Evolutionary conservation across 2,329 filamentous ascomycete species (phyloP), one percentile per base, ranked within the genome.

Genomic region (Neonectria magnoliae): DNA sequence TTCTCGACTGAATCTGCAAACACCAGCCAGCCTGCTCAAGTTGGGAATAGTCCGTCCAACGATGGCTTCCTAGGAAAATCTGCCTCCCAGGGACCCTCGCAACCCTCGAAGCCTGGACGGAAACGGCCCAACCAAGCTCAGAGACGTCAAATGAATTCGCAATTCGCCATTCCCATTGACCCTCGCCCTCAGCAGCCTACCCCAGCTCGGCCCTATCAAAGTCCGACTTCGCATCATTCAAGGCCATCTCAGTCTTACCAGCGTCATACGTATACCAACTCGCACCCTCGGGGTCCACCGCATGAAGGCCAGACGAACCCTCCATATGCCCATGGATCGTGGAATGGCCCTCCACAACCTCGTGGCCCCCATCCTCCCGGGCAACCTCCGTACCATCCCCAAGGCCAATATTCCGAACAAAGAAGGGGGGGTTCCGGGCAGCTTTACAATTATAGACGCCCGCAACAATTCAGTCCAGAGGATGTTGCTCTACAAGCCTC

Each of bases 51-150:
- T 13, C 33, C 50, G 13, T 50, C 22, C 13, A 52, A 56, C 22
- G 38, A 31, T 27, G 41, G 18, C n/a, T 16, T 44, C 48, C 27
- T n/a, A 16, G 20, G n/a, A 18, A 62, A 59, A 22, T 18, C 33
- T 51, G 27, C 55, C 48, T 44, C 63, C 22, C 64, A 63, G 57
- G 54, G 55, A 2, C 14, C 42, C 13, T 52, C 67, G 7, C 65
- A 69, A 45, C 55, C 69, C 20, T 73, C 70, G 68, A 81, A 77
- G 57, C 60, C 73, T n/a, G 64, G 70, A 55, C 80, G 80, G 70
- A 88, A 84, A 70, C 85, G 88, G 22, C 84, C 81, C 3, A 91
- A 91, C 65, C 88, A 91, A 72, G 88, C 88, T 1, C 86, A 90
- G 69, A 82, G 88, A 53, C 84, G 88, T 22, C 87, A 90, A 71